A percentile compares a stretch with the other conserved stretches of the same genome.
Conservation (phyloP, 2,329 filamentous ascomycete genomes). For the Delphinella strobiligena region DNA sequence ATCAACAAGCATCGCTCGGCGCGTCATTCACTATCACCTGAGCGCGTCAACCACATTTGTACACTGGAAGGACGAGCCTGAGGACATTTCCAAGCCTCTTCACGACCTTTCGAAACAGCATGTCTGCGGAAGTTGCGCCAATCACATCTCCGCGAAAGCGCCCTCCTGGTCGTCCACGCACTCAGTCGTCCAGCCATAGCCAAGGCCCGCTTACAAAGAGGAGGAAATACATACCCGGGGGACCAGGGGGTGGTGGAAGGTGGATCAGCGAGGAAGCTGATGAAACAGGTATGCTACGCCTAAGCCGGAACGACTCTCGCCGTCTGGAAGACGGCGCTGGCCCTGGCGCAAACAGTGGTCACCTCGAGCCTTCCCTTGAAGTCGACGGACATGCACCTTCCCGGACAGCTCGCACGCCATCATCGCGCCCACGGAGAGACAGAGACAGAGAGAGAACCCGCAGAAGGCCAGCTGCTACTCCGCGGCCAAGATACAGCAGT, state of each 20-base stretch:
- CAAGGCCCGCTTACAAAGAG: conserved; percentile 32
- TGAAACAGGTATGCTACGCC: no score
- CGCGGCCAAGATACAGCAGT: conserved; percentile 63
- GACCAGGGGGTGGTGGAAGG: conserved; percentile 72
- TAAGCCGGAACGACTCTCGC: no score
- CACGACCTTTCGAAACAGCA: no score
- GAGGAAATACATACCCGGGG: conserved; percentile 66
- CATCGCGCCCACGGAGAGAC: conserved; percentile 21
- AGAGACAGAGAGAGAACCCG: conserved; percentile 27
- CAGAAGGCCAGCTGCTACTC: conserved; percentile 30
- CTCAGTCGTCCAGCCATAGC: conserved; percentile 19
- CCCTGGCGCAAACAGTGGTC: conserved; percentile 4
- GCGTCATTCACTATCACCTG: no score
- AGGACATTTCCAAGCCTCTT: no score
- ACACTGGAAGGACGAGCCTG: background rate
- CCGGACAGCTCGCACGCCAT: conserved; percentile 12
- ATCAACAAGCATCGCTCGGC: background rate
- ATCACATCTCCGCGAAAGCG: conserved; percentile 15
- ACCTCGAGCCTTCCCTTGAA: conserved; percentile 4
- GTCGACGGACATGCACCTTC: conserved; percentile 9
- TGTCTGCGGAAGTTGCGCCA: background rate
- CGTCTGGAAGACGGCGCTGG: no score
- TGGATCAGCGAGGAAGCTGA: conserved; percentile 63
- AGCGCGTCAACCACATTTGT: no score
- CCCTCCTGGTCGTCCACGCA: conserved; percentile 16